Evolutionary conservation across 176 grass and related monocot species (phyloP), one percentile per base, ranked within the genome.

Genomic region (Cocos nucifera): DNA sequence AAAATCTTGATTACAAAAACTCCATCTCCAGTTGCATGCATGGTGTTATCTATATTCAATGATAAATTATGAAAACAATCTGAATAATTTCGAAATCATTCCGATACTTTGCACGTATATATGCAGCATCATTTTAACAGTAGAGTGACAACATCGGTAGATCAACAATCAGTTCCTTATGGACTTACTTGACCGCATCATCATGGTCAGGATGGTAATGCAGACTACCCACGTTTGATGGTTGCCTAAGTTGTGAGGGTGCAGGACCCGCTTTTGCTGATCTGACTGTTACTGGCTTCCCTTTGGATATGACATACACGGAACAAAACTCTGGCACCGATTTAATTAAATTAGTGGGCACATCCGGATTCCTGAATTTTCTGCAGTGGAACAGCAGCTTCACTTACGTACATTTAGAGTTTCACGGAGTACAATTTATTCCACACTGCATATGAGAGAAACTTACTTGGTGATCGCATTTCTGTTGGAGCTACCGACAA

Each of bases 231-330:
- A 17, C 18, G n/a, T 54, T 19, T 14, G 23, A 10, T 16, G 21
- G 54, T 17, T 64, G 32, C 3, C 18, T n/a, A 58, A 30, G 59
- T 61, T 44, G 35, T 44, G 10, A 44, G 35, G 59, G 62, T 26
- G 22, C 26, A 6, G 27, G 35, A 55, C 18, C 24, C 4, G 44
- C 16, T 4, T 83, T 97, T 51, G 84, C 87, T 19, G 81, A 71
- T 51, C 84, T 50, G 39, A 82, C 78, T 51, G 80, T 83, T 25
- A 74, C 75, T 7, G 82, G 69, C 75, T 78, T 88, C 60, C 78
- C 81, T 73, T 85, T 91, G 17, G 77, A 77, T 17, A 97, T 61
- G 1, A 88, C 78, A 73, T 85, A 91, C 64, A 97, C 83, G 55
- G 83, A 78, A 67, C 93, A 97, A 71, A 83, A 97, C 64, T 97